Conservation (phyloP, 2,329 filamentous ascomycete species). For the Aspergillus sp. region DNA sequence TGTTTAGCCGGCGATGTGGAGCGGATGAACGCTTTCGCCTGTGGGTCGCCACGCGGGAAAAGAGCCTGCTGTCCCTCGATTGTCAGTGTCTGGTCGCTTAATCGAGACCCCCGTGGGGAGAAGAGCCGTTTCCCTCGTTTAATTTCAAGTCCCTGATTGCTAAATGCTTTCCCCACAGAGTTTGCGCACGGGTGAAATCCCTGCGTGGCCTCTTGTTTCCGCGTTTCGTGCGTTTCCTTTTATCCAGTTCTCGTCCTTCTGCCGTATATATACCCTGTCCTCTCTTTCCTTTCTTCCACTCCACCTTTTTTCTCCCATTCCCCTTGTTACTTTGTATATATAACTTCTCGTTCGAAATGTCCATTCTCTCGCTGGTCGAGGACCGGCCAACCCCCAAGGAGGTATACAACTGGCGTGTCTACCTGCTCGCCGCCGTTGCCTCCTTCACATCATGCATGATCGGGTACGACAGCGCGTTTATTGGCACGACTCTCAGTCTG, state of each 20-base stretch:
- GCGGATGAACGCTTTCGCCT: slow-evolving; percentile 5
- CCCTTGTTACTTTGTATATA: background rate
- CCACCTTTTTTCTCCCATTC: background rate
- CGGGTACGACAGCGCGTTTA: slow-evolving; percentile 71
- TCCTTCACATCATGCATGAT: slow-evolving; percentile 61
- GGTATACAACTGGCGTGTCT: slow-evolving; percentile 63
- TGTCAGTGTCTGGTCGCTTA: slow-evolving; percentile 5
- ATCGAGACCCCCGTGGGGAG: slow-evolving; percentile 9
- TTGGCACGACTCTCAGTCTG: slow-evolving; percentile 72
- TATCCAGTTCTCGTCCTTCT: slow-evolving; percentile 10
- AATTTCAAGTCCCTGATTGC: background rate
- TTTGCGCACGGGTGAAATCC: background rate
- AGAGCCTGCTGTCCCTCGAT: background rate
- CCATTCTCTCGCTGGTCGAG: slow-evolving; percentile 42
- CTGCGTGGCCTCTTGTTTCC: background rate
- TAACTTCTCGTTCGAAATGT: slow-evolving; percentile 30
- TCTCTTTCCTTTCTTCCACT: background rate
- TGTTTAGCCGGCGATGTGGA: slow-evolving; percentile 1
- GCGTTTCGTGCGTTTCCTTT: background rate
- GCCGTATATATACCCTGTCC: slow-evolving; percentile 6
- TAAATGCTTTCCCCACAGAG: slow-evolving; percentile 11
- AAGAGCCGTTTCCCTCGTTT: background rate
- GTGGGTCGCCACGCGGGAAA: background rate
- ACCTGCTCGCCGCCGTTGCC: slow-evolving; percentile 54
- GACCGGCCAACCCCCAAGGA: slow-evolving; percentile 55